Percentiles rank a stretch among this genome's conserved stretches.
Conservation (phyloP, 257 asterid species). For the Mentha longifolia region DNA sequence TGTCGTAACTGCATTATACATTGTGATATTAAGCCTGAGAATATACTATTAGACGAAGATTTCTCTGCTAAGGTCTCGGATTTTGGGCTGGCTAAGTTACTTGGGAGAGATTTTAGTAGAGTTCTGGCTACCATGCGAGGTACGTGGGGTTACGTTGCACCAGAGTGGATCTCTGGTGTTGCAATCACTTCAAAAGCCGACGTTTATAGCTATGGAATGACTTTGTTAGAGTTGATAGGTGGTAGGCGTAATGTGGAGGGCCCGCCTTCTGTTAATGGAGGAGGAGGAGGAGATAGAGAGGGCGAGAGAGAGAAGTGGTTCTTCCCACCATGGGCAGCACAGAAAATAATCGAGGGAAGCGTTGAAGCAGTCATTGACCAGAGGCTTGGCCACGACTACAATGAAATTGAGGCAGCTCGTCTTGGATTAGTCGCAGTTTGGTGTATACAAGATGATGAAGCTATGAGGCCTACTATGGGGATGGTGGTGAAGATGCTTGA, state of each 20-base stretch:
- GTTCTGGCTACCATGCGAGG: slow-evolving; percentile 80
- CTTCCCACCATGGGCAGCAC: slow-evolving; percentile 80
- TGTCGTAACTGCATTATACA: slow-evolving; percentile 72
- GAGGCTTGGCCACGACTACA: slow-evolving; percentile 54
- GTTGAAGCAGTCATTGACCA: slow-evolving; percentile 54
- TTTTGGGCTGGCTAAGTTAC: slow-evolving; percentile 79
- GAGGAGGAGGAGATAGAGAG: slow-evolving; percentile 27
- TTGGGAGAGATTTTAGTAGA: slow-evolving; percentile 77
- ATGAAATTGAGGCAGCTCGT: slow-evolving; percentile 54
- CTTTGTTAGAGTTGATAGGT: slow-evolving; percentile 65
- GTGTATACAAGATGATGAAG: slow-evolving; percentile 87
- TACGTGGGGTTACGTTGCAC: slow-evolving; percentile 90
- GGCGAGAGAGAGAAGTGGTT: slow-evolving; percentile 62
- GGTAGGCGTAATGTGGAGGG: slow-evolving; percentile 76
- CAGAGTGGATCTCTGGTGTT: slow-evolving; percentile 87
- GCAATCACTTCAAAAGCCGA: slow-evolving; percentile 84
- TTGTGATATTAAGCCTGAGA: slow-evolving; percentile 84
- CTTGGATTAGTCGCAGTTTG: slow-evolving; percentile 67
- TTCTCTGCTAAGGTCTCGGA: slow-evolving; percentile 77
- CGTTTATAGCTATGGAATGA: slow-evolving; percentile 87
- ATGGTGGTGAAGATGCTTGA: slow-evolving; percentile 87
- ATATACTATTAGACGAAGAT: slow-evolving; percentile 66
- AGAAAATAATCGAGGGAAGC: slow-evolving; percentile 61
- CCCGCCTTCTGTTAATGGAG: slow-evolving; percentile 57
- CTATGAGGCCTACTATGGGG: slow-evolving; percentile 77